phyloP scores from a whole-genome alignment of 139 green algal species.

The Asterochloris erici region DNA sequence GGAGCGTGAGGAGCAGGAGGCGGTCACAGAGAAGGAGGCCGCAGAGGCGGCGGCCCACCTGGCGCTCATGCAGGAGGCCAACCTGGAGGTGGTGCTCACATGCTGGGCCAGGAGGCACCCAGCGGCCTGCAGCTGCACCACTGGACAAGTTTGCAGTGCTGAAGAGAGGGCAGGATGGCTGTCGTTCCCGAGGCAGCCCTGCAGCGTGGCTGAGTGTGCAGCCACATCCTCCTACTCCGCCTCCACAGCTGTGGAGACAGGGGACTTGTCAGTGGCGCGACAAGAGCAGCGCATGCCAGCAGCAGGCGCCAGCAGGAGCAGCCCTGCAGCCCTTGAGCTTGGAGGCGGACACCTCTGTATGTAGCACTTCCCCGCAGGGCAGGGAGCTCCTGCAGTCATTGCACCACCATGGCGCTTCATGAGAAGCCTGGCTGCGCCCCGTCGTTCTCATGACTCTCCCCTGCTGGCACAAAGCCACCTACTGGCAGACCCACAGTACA shows the following conservation, averaged over 20 bases:
- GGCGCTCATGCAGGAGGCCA: slow-evolving; percentile 57
- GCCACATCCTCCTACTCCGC: no score
- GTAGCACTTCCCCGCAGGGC: no score
- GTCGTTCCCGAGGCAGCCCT: no score
- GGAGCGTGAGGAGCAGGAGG: slow-evolving; percentile 64
- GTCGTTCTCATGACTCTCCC: not conserved
- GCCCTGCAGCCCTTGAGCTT: not conserved
- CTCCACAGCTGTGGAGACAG: no score
- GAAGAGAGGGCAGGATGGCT: not conserved
- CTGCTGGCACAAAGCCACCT: not conserved
- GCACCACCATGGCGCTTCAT: not conserved
- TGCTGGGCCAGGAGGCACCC: no score
- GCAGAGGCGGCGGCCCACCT: slow-evolving; percentile 40
- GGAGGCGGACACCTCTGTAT: not conserved
- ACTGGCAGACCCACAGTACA: not conserved
- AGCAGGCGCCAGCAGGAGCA: not conserved
- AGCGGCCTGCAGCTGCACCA: not conserved
- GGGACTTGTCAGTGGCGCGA: no score
- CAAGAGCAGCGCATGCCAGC: not conserved
- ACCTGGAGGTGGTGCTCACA: slow-evolving; percentile 43
- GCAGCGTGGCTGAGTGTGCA: no score
- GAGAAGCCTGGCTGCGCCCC: no score
- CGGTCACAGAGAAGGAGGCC: slow-evolving; percentile 42
- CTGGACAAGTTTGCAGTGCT: not conserved
- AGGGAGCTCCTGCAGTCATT: not conserved